Evolutionary conservation across 139 green algal genomes (phyloP).

Genomic region (Bryopsis sp.): DNA sequence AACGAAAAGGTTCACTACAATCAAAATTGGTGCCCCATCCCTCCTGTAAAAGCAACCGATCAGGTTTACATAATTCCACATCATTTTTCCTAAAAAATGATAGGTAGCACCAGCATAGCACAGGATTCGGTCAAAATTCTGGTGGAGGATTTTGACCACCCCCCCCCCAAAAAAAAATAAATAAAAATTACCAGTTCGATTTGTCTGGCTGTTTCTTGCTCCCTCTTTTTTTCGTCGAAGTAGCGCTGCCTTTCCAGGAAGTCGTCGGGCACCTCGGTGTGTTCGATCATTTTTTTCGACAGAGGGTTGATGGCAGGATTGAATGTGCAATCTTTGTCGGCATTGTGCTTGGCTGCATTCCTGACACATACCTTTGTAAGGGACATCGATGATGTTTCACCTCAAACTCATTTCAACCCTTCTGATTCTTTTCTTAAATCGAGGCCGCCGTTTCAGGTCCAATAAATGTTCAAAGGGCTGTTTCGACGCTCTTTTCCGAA

Average conservation of each 20-base stretch:
- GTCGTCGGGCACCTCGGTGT: neutral
- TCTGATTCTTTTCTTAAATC: no score
- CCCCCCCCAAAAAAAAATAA: neutral
- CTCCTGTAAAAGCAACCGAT: no score
- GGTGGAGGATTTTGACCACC: no score
- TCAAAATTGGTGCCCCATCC: neutral
- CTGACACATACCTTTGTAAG: neutral
- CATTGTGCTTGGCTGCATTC: neutral
- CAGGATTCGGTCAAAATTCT: no score
- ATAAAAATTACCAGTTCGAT: constrained; percentile 10
- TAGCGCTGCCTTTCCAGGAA: constrained; percentile 9
- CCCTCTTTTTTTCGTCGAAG: constrained; percentile 13
- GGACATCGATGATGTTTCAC: no score
- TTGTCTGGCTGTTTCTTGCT: neutral
- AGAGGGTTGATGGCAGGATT: constrained; percentile 5
- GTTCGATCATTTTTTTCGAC: neutral
- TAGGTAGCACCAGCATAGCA: no score
- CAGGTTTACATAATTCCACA: no score
- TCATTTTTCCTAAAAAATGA: no score
- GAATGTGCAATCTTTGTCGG: neutral
- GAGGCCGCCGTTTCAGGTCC: no score
- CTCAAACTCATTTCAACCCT: no score
- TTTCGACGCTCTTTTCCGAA: no score
- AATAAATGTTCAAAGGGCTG: no score
- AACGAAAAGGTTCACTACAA: neutral